Percentiles rank a stretch among this genome's conserved stretches.
These are phyloP conservation scores for Arbutus unedo DNA, from an alignment of 148 eudicot species.

Conservation along the genomic window DNA sequence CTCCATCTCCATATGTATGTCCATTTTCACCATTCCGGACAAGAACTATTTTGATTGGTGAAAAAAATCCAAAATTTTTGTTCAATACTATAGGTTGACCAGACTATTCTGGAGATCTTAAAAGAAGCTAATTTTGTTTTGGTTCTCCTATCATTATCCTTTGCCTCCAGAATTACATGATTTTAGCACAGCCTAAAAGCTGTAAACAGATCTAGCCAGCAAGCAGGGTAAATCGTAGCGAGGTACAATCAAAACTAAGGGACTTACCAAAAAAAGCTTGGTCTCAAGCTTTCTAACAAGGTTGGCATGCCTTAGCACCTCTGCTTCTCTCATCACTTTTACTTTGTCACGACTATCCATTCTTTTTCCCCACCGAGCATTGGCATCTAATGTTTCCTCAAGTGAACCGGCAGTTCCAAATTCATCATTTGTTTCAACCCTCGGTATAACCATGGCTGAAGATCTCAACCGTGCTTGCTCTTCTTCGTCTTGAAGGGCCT, in stretches of 20 bases:
- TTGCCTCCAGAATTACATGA: not conserved
- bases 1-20: not conserved
- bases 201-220: not conserved
- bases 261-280: constrained; percentile 85
- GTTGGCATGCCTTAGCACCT: constrained; percentile 57
- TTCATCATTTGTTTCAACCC: constrained; percentile 31
- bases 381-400: constrained; percentile 77
- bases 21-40: not conserved
- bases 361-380: constrained; percentile 83
- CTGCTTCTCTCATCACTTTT: constrained; percentile 79
- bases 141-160: not conserved
- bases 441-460: constrained; percentile 37
- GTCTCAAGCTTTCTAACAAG: constrained; percentile 82
- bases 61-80: not conserved
- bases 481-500: constrained; percentile 81
- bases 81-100: not conserved
- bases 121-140: not conserved
- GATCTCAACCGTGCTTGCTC: constrained; percentile 77
- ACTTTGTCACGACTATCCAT: constrained; percentile 47
- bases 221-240: not conserved
- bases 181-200: not conserved
- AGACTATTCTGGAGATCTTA: not conserved
- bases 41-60: not conserved
- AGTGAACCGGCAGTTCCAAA: constrained; percentile 72
- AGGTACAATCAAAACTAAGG: not conserved